Evolutionary conservation across 768 basidiomycete species (phyloP).

Genomic region (Leccinellum rugosiceps): DNA sequence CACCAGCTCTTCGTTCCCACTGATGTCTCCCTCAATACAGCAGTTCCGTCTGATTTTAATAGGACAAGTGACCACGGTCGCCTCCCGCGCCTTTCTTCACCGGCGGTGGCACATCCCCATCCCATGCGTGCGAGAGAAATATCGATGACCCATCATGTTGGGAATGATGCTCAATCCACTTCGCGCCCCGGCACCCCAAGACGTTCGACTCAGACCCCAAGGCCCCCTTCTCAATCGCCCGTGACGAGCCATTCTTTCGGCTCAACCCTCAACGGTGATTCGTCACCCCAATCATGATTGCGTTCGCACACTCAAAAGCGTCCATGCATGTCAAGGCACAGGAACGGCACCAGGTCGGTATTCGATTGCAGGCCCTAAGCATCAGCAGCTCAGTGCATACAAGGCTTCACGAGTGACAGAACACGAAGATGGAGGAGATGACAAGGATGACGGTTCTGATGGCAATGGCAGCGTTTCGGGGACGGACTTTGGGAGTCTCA

Average conservation of each 20-base stretch:
- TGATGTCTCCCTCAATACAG: slow-evolving; percentile 35
- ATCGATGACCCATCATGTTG: slow-evolving; percentile 11
- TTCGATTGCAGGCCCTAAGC: slow-evolving; percentile 19
- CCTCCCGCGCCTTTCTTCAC: slow-evolving; percentile 11
- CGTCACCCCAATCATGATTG: slow-evolving; percentile 38
- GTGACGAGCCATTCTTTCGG: slow-evolving; percentile 34
- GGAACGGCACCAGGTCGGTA: slow-evolving; percentile 21
- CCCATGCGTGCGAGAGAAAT: slow-evolving; percentile 26
- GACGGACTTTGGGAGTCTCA: slow-evolving; percentile 47
- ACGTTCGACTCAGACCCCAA: slow-evolving; percentile 26
- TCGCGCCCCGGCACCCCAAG: slow-evolving; percentile 28
- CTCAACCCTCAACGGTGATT: slow-evolving; percentile 48
- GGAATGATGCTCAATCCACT: slow-evolving; percentile 14
- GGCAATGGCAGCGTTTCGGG: slow-evolving; percentile 39
- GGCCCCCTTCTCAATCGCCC: slow-evolving; percentile 31
- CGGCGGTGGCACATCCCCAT: slow-evolving; percentile 27
- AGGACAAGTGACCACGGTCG: slow-evolving; percentile 5
- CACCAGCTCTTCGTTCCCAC: slow-evolving; percentile 75
- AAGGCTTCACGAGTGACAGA: slow-evolving; percentile 14
- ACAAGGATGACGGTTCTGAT: slow-evolving; percentile 35
- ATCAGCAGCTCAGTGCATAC: slow-evolving; percentile 19
- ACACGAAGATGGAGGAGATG: slow-evolving; percentile 16
- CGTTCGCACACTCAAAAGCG: slow-evolving; percentile 34
- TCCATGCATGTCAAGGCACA: slow-evolving; percentile 32
- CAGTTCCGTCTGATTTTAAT: not conserved